Conservation (phyloP, 352 stramenopile species). For the Stramenopiles sp. region DNA sequence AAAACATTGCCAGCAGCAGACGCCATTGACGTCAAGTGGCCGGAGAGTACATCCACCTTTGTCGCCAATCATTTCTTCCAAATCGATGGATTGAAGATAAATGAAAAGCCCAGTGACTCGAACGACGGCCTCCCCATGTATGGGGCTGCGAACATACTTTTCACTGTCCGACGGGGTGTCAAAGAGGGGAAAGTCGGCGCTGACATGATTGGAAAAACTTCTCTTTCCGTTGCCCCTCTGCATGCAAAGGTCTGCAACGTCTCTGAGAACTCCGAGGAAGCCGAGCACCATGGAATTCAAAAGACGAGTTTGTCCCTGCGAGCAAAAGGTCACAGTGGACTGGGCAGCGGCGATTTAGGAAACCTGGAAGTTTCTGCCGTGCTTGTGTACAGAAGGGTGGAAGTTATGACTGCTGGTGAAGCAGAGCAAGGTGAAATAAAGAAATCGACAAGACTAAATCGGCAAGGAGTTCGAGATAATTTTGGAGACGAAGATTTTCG, state of each 20-base stretch:
- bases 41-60: background rate
- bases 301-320: background rate
- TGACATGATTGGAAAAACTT: background rate
- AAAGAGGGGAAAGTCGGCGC: no score
- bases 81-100: background rate
- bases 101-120: background rate
- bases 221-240: background rate
- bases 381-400: background rate
- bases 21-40: background rate
- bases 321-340: no score
- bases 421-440: background rate
- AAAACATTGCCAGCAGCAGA: background rate
- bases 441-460: background rate
- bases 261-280: background rate
- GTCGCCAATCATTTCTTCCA: background rate
- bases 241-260: conserved; percentile 8
- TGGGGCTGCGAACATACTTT: background rate
- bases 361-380: background rate
- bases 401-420: background rate
- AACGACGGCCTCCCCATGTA: background rate
- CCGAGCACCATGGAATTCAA: background rate
- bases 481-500: background rate
- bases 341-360: background rate
- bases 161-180: background rate
- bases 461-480: background rate